phyloP scores from a whole-genome alignment of 2,329 filamentous ascomycete species.

The Sclerotinia spermophila region DNA sequence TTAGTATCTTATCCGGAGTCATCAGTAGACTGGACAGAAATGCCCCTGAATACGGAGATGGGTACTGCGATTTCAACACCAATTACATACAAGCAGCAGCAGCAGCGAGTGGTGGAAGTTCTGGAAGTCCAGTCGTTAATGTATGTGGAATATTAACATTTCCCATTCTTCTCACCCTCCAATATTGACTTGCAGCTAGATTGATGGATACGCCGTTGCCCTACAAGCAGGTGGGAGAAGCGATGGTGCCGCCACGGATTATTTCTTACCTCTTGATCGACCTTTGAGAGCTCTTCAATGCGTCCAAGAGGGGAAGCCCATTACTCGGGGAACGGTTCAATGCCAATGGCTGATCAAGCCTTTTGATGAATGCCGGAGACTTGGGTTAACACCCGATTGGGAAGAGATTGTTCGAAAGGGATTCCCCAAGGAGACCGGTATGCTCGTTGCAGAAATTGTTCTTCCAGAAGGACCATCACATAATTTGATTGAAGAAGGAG shows the following conservation, averaged over 20 bases:
- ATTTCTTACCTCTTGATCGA: conserved; percentile 90
- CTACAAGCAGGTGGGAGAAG: conserved; percentile 90
- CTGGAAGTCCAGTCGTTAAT: conserved; percentile 96
- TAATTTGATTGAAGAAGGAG: conserved; percentile 85
- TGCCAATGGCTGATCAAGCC: conserved; percentile 96
- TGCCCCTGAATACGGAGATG: conserved; percentile 95
- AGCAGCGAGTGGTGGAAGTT: conserved; percentile 93
- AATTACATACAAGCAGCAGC: conserved; percentile 98
- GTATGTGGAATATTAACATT: neutral
- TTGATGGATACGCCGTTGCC: conserved; percentile 87
- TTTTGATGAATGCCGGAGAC: conserved; percentile 90
- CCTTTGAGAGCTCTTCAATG: conserved; percentile 83
- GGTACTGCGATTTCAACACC: conserved; percentile 94
- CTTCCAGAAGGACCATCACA: conserved; percentile 87
- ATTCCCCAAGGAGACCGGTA: conserved; percentile 91
- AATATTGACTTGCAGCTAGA: conserved; percentile 34
- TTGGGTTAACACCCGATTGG: conserved; percentile 81
- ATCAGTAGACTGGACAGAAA: conserved; percentile 95
- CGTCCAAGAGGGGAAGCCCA: conserved; percentile 69
- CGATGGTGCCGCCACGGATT: conserved; percentile 94
- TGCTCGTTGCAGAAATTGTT: conserved; percentile 95
- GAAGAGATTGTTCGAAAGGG: conserved; percentile 78
- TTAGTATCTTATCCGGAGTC: conserved; percentile 95
- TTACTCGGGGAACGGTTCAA: conserved; percentile 94
- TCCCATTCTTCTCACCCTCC: neutral